phyloP scores from a whole-genome alignment of 2,329 filamentous ascomycete species.

The Hypoxylon rubiginosum region DNA sequence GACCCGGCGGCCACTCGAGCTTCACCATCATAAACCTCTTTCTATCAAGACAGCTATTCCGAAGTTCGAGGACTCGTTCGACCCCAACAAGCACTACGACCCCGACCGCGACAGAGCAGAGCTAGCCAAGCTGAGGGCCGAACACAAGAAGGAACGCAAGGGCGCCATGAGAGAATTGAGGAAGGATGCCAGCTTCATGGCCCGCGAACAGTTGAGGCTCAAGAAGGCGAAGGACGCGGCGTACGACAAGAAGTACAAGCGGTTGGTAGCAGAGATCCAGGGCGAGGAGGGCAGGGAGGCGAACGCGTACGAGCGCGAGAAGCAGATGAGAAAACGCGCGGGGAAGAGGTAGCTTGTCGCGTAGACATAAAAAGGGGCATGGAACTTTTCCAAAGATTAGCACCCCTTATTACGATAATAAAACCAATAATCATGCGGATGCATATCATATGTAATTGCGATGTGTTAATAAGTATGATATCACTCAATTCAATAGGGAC shows the following conservation, averaged over 20 bases:
- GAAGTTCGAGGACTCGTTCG: slow-evolving; percentile 96
- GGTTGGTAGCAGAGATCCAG: slow-evolving; percentile 94
- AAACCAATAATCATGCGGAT: not conserved
- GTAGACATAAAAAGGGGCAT: not conserved
- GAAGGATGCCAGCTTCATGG: slow-evolving; percentile 95
- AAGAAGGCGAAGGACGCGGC: slow-evolving; percentile 95
- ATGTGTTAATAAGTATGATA: not conserved
- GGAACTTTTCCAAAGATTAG: not conserved
- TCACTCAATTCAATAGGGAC: not conserved
- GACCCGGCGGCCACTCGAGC: slow-evolving; percentile 81
- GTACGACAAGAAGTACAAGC: slow-evolving; percentile 97
- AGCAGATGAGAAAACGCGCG: slow-evolving; percentile 77
- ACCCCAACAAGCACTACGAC: slow-evolving; percentile 97
- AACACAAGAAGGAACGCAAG: slow-evolving; percentile 96
- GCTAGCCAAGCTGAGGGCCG: slow-evolving; percentile 83
- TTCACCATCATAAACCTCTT: slow-evolving; percentile 90
- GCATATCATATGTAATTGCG: not conserved
- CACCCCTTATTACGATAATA: not conserved
- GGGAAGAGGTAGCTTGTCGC: slow-evolving; percentile 58
- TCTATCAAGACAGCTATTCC: slow-evolving; percentile 90
- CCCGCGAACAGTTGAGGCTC: slow-evolving; percentile 86
- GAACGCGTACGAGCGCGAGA: slow-evolving; percentile 92
- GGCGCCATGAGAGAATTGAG: slow-evolving; percentile 92
- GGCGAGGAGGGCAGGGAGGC: slow-evolving; percentile 88
- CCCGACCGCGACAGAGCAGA: slow-evolving; percentile 92